A percentile compares a stretch with the other conserved stretches of the same genome.
Conservation (phyloP, 495 filamentous ascomycete genomes). For the Podospora pseudocomata region DNA sequence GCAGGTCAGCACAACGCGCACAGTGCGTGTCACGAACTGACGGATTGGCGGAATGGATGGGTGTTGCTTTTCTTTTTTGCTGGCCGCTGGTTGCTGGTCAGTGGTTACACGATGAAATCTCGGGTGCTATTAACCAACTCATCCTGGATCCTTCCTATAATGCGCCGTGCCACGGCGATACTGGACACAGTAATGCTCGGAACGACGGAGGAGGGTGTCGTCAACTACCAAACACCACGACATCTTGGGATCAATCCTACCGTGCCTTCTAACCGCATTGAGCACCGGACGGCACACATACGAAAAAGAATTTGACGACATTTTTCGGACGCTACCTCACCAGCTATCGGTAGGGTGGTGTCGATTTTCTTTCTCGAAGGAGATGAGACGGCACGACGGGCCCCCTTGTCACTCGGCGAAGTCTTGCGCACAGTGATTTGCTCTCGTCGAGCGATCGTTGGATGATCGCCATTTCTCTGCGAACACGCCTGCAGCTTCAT, state of each 20-base stretch:
- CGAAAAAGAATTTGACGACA: constrained; percentile 17
- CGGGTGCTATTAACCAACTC: constrained; percentile 16
- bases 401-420: background rate
- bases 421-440: background rate
- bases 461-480: constrained; percentile 8
- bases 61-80: constrained; percentile 5
- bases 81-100: background rate
- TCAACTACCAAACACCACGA: background rate
- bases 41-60: background rate
- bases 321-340: background rate
- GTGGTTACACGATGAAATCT: constrained; percentile 12
- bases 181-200: constrained; percentile 3
- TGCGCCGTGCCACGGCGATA: background rate
- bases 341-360: background rate
- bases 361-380: constrained; percentile 3
- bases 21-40: background rate
- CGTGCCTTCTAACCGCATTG: constrained; percentile 13
- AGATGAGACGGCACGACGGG: constrained; percentile 2
- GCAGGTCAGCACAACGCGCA: background rate
- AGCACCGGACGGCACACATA: constrained; percentile 9
- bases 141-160: background rate
- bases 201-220: constrained; percentile 3
- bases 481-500: constrained; percentile 1
- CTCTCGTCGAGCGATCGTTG: constrained; percentile 5
- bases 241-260: constrained; percentile 14